phyloP scores from a whole-genome alignment of 441 rosid species.

The Erodium moschatum region DNA sequence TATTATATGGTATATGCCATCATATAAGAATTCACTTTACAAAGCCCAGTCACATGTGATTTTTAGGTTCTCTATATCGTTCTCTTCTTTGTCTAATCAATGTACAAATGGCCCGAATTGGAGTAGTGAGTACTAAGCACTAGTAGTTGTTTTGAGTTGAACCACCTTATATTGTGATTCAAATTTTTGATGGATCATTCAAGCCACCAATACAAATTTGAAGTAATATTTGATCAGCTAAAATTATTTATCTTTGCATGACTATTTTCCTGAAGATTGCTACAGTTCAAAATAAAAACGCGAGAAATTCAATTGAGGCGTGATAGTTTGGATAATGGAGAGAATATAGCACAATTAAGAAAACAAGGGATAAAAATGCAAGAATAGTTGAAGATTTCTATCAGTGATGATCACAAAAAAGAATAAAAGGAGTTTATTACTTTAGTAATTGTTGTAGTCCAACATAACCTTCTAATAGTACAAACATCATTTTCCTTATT shows the following conservation, averaged over 20 bases:
- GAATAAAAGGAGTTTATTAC: neutral
- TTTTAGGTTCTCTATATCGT: neutral
- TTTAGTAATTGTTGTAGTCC: neutral
- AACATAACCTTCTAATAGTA: neutral
- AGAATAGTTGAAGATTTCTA: constrained; percentile 2
- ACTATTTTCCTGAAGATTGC: neutral
- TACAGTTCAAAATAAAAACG: neutral
- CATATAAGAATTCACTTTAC: neutral
- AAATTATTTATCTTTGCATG: neutral
- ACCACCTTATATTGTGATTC: neutral
- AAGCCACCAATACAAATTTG: neutral
- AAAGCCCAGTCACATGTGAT: neutral
- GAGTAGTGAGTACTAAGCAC: neutral
- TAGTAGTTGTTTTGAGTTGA: neutral
- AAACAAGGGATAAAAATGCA: constrained; percentile 2
- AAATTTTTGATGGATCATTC: neutral
- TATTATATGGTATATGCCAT: neutral
- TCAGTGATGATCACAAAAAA: neutral
- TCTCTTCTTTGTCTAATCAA: neutral
- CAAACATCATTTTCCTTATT: constrained; percentile 8
- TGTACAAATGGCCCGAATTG: neutral
- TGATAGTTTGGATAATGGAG: neutral
- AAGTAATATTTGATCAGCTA: neutral
- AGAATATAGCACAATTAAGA: neutral
- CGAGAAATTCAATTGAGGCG: neutral